phyloP scores from a whole-genome alignment of 257 asterid species.

The Rhazya stricta region DNA sequence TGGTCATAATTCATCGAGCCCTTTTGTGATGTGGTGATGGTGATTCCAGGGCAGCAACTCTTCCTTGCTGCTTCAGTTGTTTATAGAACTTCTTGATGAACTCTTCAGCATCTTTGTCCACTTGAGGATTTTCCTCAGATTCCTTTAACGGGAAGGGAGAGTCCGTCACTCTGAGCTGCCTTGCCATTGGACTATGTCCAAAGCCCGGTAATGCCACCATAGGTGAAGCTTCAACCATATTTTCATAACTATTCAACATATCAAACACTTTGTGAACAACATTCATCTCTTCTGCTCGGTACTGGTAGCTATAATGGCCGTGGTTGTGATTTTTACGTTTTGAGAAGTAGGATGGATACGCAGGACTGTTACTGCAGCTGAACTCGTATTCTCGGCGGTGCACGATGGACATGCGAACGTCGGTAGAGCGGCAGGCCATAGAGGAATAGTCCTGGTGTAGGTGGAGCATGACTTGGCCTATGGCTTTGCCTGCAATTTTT shows the following conservation, averaged over 20 bases:
- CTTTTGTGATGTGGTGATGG: slow-evolving; percentile 23
- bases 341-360: slow-evolving; percentile 10
- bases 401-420: slow-evolving; percentile 24
- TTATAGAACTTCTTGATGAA: slow-evolving; percentile 32
- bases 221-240: slow-evolving; percentile 16
- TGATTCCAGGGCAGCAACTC: slow-evolving; percentile 24
- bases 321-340: slow-evolving; percentile 19
- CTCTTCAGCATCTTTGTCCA: slow-evolving; percentile 43
- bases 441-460: slow-evolving; percentile 22
- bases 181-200: slow-evolving; percentile 34
- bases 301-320: neutral
- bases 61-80: slow-evolving; percentile 26
- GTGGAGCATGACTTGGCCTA: slow-evolving; percentile 26
- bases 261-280: slow-evolving; percentile 23
- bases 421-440: slow-evolving; percentile 28
- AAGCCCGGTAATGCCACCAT: slow-evolving; percentile 32
- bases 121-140: slow-evolving; percentile 30
- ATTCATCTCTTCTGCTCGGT: slow-evolving; percentile 6
- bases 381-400: slow-evolving; percentile 38
- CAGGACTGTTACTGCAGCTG: slow-evolving; percentile 41
- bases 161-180: slow-evolving; percentile 43
- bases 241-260: slow-evolving; percentile 14
- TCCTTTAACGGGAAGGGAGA: slow-evolving; percentile 44
- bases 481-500: slow-evolving; percentile 36
- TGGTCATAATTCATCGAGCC: slow-evolving; percentile 14